These are phyloP conservation scores for Yamadazyma kitorensis DNA, from an alignment of 805 yeast species.

Conservation along the genomic window DNA sequence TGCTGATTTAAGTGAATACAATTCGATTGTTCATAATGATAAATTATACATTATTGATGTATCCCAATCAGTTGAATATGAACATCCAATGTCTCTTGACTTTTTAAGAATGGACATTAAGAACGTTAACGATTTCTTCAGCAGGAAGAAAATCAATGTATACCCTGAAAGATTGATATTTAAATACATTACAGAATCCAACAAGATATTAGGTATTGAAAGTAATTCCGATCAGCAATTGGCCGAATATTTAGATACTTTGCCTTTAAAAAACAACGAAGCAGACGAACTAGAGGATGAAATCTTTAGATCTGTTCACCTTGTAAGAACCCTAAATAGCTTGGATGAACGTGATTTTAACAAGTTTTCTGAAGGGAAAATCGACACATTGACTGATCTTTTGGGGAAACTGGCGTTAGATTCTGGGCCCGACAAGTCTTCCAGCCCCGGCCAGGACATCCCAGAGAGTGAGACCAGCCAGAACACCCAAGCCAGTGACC, in stretches of 20 bases:
- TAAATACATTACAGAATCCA: conserved; percentile 62
- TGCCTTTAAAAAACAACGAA: conserved; percentile 59
- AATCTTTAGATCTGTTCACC: conserved; percentile 76
- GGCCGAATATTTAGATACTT: conserved; percentile 39
- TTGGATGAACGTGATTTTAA: conserved; percentile 87
- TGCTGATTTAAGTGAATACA: conserved; percentile 96
- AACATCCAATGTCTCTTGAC: conserved; percentile 94
- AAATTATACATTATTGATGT: conserved; percentile 89
- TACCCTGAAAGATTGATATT: conserved; percentile 82
- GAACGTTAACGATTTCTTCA: conserved; percentile 87
- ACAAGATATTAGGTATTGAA: conserved; percentile 32
- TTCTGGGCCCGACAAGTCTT: too few relatives aligned
- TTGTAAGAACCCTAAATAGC: conserved; percentile 77
- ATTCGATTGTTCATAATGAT: conserved; percentile 78
- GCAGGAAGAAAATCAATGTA: conserved; percentile 64
- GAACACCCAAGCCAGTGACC: conserved; percentile 12
- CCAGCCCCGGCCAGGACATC: too few relatives aligned
- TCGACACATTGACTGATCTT: conserved; percentile 69
- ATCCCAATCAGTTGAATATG: conserved; percentile 96
- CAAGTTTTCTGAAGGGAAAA: conserved; percentile 74
- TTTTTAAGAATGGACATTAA: conserved; percentile 97
- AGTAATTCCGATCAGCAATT: conserved; percentile 43
- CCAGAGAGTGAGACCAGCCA: conserved; percentile 11
- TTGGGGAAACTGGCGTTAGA: conserved; percentile 31
- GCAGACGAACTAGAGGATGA: conserved; percentile 71